Evolutionary conservation across 2,329 filamentous ascomycete species (phyloP).

Genomic region (Thielaviopsis ethacetica): DNA sequence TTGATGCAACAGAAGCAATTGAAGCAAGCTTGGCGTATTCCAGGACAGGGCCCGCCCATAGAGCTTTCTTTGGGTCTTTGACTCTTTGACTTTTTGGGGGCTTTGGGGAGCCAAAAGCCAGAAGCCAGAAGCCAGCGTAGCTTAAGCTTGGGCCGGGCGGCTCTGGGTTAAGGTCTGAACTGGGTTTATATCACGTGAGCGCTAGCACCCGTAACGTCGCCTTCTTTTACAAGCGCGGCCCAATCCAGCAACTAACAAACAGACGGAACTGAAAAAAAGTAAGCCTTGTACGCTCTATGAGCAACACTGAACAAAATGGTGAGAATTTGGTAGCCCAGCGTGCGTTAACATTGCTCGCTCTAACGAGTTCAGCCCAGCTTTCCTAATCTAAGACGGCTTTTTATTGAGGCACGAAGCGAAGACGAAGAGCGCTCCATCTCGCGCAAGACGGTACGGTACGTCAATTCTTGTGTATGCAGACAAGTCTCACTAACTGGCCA

Average conservation of each 20-base stretch:
- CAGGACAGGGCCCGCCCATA: neutral
- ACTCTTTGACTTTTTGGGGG: neutral
- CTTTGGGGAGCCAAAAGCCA: too few relatives aligned
- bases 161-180: neutral
- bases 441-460: constrained; percentile 62
- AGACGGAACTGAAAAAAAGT: neutral
- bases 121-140: too few relatives aligned
- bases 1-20: neutral
- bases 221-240: neutral
- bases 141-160: neutral
- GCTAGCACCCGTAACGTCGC: too few relatives aligned
- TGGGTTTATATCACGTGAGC: neutral
- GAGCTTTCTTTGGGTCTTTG: too few relatives aligned
- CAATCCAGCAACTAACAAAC: neutral
- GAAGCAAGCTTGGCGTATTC: neutral
- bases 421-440: constrained; percentile 91
- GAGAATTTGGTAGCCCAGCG: neutral
- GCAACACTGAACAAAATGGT: constrained; percentile 1
- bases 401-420: constrained; percentile 85
- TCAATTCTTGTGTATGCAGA: neutral
- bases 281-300: neutral
- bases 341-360: neutral
- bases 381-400: constrained; percentile 87
- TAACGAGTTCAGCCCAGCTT: constrained; percentile 50
- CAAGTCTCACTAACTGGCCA: constrained; percentile 22